Base-by-base conservation (phyloP, 1,139 yeast genomes). In the Yamadazyma atmosphaerica region DNA sequence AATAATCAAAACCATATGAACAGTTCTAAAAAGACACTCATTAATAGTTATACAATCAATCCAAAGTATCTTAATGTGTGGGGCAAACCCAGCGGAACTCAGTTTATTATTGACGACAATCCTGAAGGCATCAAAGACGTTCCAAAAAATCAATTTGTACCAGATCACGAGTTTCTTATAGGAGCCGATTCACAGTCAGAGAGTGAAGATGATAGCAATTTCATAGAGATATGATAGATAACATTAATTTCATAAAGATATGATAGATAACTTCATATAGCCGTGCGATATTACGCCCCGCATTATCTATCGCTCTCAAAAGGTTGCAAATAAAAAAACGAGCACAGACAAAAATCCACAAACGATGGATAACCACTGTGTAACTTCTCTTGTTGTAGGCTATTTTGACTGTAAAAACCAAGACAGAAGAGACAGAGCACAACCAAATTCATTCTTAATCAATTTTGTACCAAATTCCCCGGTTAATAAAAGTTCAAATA, bases 271-370 rank as follows among this genome's bases (percentile, higher is more conserved):
- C n/a, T n/a, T n/a, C n/a, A n/a, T n/a, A n/a, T n/a, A n/a, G n/a
- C n/a, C n/a, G n/a, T n/a, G n/a, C n/a, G n/a, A n/a, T n/a, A n/a
- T n/a, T n/a, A n/a, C n/a, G n/a, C n/a, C n/a, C n/a, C n/a, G n/a
- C n/a, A 9, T 19, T 19, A 19, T 19, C 22, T 19, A 19, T 19
- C 12, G 34, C 16, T 27, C 25, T 7, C 36, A 68, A 62, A 29
- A 46, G 22, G 40, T 23, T 47, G 49, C 47, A 53, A 56, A 43
- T 44, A 46, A 33, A 33, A 49, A 55, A 33, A 55, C 60, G 44
- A 68, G 52, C 42, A 70, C 62, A 53, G 73, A 52, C 61, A 14
- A 72, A 61, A 39, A 68, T 47, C 25, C 70, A 72, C 1, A 41
- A 42, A 13, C n/a, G n/a, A n/a, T 14, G 38, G 4, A 51, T 66